Base-by-base conservation (phyloP, 305 asterid species). In the Fraxinus paxiana region DNA sequence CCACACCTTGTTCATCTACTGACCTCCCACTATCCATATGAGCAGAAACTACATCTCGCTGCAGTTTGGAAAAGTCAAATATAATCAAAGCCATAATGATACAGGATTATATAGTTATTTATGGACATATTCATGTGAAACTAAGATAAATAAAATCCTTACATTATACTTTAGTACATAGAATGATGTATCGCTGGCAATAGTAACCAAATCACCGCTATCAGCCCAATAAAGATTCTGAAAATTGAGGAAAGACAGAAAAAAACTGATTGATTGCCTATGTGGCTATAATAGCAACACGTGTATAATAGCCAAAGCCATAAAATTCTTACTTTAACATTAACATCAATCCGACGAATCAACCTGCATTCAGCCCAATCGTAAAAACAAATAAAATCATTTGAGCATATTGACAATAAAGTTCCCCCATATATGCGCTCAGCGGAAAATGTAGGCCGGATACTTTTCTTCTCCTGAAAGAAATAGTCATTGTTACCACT, bases 161-260 rank as follows among this genome's bases (percentile, higher is more conserved):
- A 94, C 98, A 82, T 90, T 92, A 85, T 82, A 94, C 86, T 94
- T 90, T 4, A 91, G 95, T 83, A 91, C 87, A 89, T 91, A 91
- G 87, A 88, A 89, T 81, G 95, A 89, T 56, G 92, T 8, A 51
- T 91, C 95, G 67, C 95, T 91, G 79, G 93, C 88, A 86, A 91
- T 89, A 86, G 99, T 88, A 89, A 96, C 95, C 84, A 96, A 84
- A 92, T 96, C 99, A 79, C 98, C 99, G 69, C 99, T 92, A 83
- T 96, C 99, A 82, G 98, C 99, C 99, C 99, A 96, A 87, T 96
- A 96, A 79, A 96, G 97, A 90, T 96, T 96, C 99, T 96, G 92
- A 34, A 88, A 86, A 54, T 24, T 24, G n/a, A 65, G 17, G 72
- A 83, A 51, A 73, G 48, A 77, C 74, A 82, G 54, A 72, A 81